Evolutionary conservation across 257 asterid genomes (phyloP), one percentile per base, ranked within the genome.

Genomic region (Nicotiana attenuata): DNA sequence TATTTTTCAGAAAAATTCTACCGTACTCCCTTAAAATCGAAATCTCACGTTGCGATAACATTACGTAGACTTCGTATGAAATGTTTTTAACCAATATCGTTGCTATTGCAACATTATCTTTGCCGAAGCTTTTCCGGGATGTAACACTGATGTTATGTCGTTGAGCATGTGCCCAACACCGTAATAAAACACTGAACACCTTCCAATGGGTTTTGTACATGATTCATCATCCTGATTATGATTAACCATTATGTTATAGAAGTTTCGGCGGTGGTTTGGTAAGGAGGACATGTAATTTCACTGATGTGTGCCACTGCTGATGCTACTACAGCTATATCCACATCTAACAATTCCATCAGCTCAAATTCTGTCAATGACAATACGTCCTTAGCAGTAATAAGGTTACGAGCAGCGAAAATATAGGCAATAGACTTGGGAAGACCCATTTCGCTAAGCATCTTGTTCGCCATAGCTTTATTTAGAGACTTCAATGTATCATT

Each of bases 111-210:
- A n/a, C n/a, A n/a, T n/a, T n/a, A n/a, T n/a, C n/a, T n/a, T n/a
- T n/a, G n/a, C n/a, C n/a, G n/a, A n/a, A n/a, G n/a, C n/a, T n/a
- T n/a, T n/a, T n/a, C n/a, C n/a, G n/a, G n/a, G n/a, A n/a, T n/a
- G n/a, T n/a, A n/a, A n/a, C n/a, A n/a, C 96, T 17, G 98, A 90
- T 78, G 99, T 95, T 84, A 94, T 89, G 89, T 95, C 99, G 83
- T 95, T 95, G 76, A 95, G 88, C 97, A 95, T 93, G 80, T 93
- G 99, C 7, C 99, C 99, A 66, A 93, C 92, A 45, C 98, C 99
- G 59, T 93, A 95, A 80, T 89, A 91, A 81, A 90, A 78, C 60
- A 93, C 89, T 6, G 93, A 90, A 55, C 91, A 81, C 88, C 99
- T 90, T 67, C 87, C 89, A 16, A 92, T 85, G 60, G 91, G 91